phyloP scores from a whole-genome alignment of 352 stramenopile species.

The Phytophthora multivora region DNA sequence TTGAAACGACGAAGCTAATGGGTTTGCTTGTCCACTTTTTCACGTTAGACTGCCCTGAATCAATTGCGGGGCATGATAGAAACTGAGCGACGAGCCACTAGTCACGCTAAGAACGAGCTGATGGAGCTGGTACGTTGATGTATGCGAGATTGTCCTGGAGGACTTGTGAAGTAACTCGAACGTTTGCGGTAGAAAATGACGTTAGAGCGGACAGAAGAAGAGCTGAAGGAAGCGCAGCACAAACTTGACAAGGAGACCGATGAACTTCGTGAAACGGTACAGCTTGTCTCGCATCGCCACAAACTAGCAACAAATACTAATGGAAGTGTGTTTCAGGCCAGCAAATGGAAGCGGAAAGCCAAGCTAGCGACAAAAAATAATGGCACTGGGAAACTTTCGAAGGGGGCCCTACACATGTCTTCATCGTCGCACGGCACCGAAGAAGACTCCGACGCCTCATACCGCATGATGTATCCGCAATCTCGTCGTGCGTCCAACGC shows the following conservation, averaged over 20 bases:
- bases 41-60: slow-evolving; percentile 36
- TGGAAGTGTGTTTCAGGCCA: slow-evolving; percentile 7
- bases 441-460: slow-evolving; percentile 65
- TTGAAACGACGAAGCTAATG: not conserved
- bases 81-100: slow-evolving; percentile 38
- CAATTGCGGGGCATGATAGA: slow-evolving; percentile 48
- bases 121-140: slow-evolving; percentile 37
- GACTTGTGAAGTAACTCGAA: not conserved
- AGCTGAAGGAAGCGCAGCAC: slow-evolving; percentile 58
- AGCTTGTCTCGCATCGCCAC: not conserved
- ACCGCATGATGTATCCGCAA: slow-evolving; percentile 50
- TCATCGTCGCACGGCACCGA: slow-evolving; percentile 63
- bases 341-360: slow-evolving; percentile 77
- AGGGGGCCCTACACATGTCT: slow-evolving; percentile 43
- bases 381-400: slow-evolving; percentile 6
- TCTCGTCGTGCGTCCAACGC: slow-evolving; percentile 59
- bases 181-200: slow-evolving; percentile 37
- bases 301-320: not conserved
- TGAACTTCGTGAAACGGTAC: slow-evolving; percentile 60
- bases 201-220: slow-evolving; percentile 48
- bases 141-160: not conserved
- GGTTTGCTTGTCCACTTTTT: not conserved
- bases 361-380: slow-evolving; percentile 55
- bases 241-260: slow-evolving; percentile 73
- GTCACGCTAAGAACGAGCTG: slow-evolving; percentile 43